Conservation (phyloP, 768 basidiomycete species). For the Russula virescens region DNA sequence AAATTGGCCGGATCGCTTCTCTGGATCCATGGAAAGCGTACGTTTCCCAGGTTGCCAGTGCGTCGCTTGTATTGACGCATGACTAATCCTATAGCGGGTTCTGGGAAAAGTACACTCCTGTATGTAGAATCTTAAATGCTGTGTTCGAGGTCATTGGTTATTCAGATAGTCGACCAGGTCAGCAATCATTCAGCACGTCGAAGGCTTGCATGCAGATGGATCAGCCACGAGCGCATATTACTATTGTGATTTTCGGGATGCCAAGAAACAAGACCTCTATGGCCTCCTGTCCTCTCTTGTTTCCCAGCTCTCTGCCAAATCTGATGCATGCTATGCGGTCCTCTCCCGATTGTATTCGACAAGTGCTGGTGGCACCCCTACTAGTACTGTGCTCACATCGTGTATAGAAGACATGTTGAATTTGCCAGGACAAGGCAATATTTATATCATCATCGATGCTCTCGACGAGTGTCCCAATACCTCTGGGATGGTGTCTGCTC, state of each 20-base stretch:
- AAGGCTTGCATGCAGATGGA: not conserved
- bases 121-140: not conserved
- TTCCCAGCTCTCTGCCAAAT: not conserved
- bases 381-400: not conserved
- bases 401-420: not conserved
- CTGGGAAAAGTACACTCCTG: conserved; percentile 6
- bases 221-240: not conserved
- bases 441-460: conserved; percentile 4
- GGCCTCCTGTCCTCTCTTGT: conserved; percentile 4
- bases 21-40: conserved; percentile 17
- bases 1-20: not conserved
- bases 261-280: not conserved
- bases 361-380: not conserved
- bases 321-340: not conserved
- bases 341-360: not conserved
- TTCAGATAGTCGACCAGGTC: not conserved
- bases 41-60: not conserved
- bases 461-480: conserved; percentile 11
- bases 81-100: not conserved
- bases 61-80: not conserved
- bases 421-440: not conserved
- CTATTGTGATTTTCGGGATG: conserved; percentile 4
- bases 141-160: not conserved
- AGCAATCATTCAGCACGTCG: not conserved
- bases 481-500: not conserved